Conservation (phyloP, 169 alveolate genomes). For the Amoebophrya sp. region DNA sequence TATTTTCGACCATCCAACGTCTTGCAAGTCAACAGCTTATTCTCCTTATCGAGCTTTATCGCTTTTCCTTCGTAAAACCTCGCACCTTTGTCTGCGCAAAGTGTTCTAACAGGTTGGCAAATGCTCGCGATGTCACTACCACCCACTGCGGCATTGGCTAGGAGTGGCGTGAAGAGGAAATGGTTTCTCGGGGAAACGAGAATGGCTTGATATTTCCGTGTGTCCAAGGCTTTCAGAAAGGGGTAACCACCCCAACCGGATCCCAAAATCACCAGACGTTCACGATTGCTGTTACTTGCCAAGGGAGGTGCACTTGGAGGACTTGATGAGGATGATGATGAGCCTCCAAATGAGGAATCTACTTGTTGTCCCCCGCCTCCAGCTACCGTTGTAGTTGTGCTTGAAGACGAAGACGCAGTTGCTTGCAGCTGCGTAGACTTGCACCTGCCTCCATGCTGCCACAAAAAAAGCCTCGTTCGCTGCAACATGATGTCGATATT, state of each 20-base stretch:
- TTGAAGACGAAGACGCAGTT: no score
- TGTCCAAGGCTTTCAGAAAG: neutral
- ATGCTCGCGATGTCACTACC: neutral
- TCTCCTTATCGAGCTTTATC: neutral
- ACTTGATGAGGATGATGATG: no score
- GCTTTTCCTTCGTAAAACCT: neutral
- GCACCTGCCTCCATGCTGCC: no score
- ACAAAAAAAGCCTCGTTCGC: no score
- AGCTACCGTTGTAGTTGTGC: no score
- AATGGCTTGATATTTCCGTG: neutral
- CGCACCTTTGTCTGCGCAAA: neutral
- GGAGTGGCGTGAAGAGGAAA: constrained; percentile 13
- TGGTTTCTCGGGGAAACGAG: neutral
- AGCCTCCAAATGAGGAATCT: no score
- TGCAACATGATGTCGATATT: no score
- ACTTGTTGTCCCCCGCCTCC: no score
- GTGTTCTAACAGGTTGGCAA: neutral
- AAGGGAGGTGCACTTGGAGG: no score
- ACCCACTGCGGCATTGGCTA: neutral
- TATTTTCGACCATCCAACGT: neutral
- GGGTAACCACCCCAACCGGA: constrained; percentile 17
- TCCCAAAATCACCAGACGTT: neutral
- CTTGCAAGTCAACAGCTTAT: neutral
- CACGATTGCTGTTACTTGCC: no score
- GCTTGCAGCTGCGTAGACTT: no score